These are phyloP conservation scores for Nemania sp. DNA, from an alignment of 2,329 filamentous ascomycete genomes.

Conservation along the genomic window DNA sequence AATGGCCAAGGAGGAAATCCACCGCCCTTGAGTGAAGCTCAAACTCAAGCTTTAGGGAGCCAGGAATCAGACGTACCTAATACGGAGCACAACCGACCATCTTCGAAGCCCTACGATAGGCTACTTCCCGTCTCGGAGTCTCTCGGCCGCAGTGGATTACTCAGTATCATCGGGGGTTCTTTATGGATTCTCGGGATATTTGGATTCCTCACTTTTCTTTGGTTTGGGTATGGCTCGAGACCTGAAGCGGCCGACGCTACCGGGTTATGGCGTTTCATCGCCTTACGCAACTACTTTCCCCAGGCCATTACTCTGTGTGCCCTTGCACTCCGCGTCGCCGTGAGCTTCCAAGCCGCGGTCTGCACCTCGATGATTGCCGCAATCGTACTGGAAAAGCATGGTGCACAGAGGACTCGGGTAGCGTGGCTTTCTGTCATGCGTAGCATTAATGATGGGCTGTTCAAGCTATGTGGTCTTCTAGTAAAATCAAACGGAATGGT, in stretches of 20 bases:
- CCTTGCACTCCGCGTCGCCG: slow-evolving; percentile 11
- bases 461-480: not conserved
- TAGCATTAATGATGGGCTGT: slow-evolving; percentile 30
- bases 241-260: slow-evolving; percentile 29
- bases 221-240: slow-evolving; percentile 34
- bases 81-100: not conserved
- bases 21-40: too few relatives aligned
- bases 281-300: slow-evolving; percentile 24
- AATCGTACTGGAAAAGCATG: slow-evolving; percentile 29
- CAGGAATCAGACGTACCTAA: not conserved
- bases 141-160: slow-evolving; percentile 16
- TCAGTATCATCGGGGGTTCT: slow-evolving; percentile 29
- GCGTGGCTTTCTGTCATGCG: slow-evolving; percentile 33
- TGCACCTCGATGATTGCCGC: slow-evolving; percentile 36
- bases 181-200: slow-evolving; percentile 21
- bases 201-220: slow-evolving; percentile 33
- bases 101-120: not conserved
- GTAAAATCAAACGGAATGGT: not conserved
- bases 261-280: slow-evolving; percentile 31
- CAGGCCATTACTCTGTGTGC: slow-evolving; percentile 29
- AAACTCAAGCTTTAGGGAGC: not conserved
- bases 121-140: slow-evolving; percentile 25
- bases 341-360: slow-evolving; percentile 20
- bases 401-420: slow-evolving; percentile 13
- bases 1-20: too few relatives aligned